Evolutionary conservation across 352 stramenopile species (phyloP), one percentile per base, ranked within the genome.

Genomic region (Pythium brachiatum): DNA sequence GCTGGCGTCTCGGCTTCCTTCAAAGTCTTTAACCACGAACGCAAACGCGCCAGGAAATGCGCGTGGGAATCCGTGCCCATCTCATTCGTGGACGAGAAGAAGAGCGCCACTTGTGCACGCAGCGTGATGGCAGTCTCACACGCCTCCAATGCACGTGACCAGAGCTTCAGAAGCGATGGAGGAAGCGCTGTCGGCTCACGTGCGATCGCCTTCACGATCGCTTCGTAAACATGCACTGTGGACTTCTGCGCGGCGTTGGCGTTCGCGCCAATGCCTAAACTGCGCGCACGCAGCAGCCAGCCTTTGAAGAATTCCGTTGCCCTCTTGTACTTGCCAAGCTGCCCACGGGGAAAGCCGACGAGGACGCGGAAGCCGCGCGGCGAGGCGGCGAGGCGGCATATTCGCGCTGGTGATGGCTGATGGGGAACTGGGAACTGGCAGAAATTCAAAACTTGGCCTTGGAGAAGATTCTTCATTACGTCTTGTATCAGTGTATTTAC

Each of bases 111-210:
- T 4, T 15, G 41, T 9, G 41, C 41, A 26, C 41, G 41, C n/a
- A 48, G 20, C 41, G 41, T 48, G 41, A 48, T 48, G 5, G 41
- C 41, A 4, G 41, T 48, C 41, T 48, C 41, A 48, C 41, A 48
- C 20, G 41, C 41, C n/a, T 9, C 41, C 41, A 48, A 48, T 16
- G 41, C 41, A 13, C 41, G n/a, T 4, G 18, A 15, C 41, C 41
- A 48, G 5, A 48, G 41, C 41, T 15, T 2, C 4, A 48, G n/a
- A 4, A 48, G 41, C 11, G 41, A 48, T 2, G 41, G 41, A 12
- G 41, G 41, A 26, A 48, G 41, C 41, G 18, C n/a, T 2, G 41
- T 48, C 7, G 41, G 41, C 41, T 48, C 41, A 27, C 39, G 39
- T 5, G 39, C 39, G n/a, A 47, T 48, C 2, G 41, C 41, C n/a